Conservation (phyloP, 768 basidiomycete species). For the Pleurotus citrinopileatus region DNA sequence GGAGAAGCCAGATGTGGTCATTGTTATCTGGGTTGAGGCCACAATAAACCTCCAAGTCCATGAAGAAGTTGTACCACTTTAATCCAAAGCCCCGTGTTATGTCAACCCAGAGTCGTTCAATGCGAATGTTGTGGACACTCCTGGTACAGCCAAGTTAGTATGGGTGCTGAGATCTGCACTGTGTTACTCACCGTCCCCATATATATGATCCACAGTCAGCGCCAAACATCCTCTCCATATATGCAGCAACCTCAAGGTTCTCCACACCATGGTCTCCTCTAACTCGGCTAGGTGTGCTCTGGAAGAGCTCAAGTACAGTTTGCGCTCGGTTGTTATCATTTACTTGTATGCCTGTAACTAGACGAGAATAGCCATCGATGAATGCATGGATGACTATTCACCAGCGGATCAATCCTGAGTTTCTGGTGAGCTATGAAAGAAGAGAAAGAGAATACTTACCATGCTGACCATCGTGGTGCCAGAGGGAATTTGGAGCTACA, state of each 20-base stretch:
- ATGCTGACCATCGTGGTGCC: conserved; percentile 21
- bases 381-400: conserved; percentile 31
- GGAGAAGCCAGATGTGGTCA: conserved; percentile 25
- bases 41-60: conserved; percentile 17
- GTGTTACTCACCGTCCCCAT: conserved; percentile 27
- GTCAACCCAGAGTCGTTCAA: conserved; percentile 24
- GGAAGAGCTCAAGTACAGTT: conserved; percentile 34
- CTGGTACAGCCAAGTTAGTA: conserved; percentile 10
- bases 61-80: conserved; percentile 28
- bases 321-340: conserved; percentile 34
- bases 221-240: conserved; percentile 22
- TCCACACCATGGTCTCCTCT: conserved; percentile 38
- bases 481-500: conserved; percentile 21
- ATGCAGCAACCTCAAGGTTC: conserved; percentile 31
- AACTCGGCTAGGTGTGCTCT: conserved; percentile 28
- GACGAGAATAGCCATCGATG: conserved; percentile 28
- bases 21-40: conserved; percentile 16
- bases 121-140: conserved; percentile 26
- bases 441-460: conserved; percentile 12
- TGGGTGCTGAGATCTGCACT: not conserved
- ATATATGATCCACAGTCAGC: conserved; percentile 28
- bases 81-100: conserved; percentile 19
- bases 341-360: conserved; percentile 28
- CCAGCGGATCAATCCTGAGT: conserved; percentile 28
- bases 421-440: not conserved